Evolutionary conservation across 148 eudicot genomes (phyloP).

Genomic region (Spergularia bocconei): DNA sequence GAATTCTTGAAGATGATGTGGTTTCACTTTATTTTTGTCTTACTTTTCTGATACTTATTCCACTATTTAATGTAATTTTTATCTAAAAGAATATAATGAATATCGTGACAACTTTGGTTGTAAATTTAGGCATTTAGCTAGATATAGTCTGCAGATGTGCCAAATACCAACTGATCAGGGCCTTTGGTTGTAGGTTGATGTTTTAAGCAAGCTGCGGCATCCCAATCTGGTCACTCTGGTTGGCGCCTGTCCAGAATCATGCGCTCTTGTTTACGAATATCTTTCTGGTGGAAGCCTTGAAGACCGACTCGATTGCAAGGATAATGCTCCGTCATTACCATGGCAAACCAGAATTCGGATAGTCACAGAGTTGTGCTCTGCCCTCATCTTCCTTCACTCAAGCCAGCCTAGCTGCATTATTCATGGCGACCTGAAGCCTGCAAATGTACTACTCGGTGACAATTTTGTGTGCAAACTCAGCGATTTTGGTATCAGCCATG

Average conservation of each 20-base stretch:
- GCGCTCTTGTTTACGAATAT: slow-evolving; percentile 71
- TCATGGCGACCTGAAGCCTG: slow-evolving; percentile 69
- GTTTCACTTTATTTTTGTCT: too few species aligned
- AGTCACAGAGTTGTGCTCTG: slow-evolving; percentile 74
- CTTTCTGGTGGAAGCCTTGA: slow-evolving; percentile 86
- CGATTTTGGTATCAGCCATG: slow-evolving; percentile 61
- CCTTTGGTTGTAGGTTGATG: slow-evolving; percentile 47
- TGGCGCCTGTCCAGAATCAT: slow-evolving; percentile 76
- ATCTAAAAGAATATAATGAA: too few species aligned
- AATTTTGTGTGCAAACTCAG: slow-evolving; percentile 65
- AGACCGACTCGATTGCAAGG: slow-evolving; percentile 74
- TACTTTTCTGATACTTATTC: too few species aligned
- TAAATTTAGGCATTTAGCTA: too few species aligned
- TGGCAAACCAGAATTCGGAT: slow-evolving; percentile 80
- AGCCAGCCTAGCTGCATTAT: slow-evolving; percentile 47
- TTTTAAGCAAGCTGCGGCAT: slow-evolving; percentile 76
- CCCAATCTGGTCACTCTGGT: slow-evolving; percentile 76
- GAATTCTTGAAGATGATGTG: too few species aligned
- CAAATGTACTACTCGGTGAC: slow-evolving; percentile 61
- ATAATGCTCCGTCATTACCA: slow-evolving; percentile 61
- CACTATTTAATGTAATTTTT: too few species aligned
- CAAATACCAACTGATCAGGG: too few species aligned
- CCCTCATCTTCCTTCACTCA: slow-evolving; percentile 73
- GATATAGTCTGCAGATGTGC: too few species aligned
- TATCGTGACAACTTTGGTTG: too few species aligned